A percentile compares a stretch with the other conserved stretches of the same genome.
Evolutionary conservation across 441 rosid genomes (phyloP).

Genomic region (Dalechampia spathulata): DNA sequence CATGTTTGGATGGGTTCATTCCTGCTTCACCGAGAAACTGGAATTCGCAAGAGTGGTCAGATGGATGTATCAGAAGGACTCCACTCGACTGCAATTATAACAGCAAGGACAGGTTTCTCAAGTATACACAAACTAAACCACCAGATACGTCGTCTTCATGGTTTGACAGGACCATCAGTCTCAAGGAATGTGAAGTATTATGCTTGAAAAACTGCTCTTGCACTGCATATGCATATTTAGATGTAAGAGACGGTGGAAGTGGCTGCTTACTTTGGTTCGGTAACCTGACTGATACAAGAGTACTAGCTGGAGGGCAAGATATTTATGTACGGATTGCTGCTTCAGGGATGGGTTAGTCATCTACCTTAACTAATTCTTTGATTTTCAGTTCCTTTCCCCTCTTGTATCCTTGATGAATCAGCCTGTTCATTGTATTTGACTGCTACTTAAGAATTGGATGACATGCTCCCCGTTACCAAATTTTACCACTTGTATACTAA

Average conservation of each 20-base stretch:
- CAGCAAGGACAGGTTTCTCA: conserved; percentile 7
- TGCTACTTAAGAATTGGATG: too few relatives aligned
- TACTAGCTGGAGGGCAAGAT: not conserved
- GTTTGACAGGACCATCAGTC: not conserved
- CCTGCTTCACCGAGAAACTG: not conserved
- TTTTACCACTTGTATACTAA: too few relatives aligned
- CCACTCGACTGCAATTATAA: conserved; percentile 14
- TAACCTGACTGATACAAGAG: not conserved
- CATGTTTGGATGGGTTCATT: conserved; percentile 1
- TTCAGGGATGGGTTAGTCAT: conserved; percentile 5
- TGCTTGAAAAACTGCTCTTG: conserved; percentile 2
- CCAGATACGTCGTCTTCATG: not conserved
- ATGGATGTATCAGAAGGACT: conserved; percentile 5
- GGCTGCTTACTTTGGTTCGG: not conserved
- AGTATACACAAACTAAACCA: not conserved
- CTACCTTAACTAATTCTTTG: not conserved
- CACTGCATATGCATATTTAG: not conserved
- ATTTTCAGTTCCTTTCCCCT: too few relatives aligned
- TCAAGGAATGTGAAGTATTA: not conserved
- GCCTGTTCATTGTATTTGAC: too few relatives aligned
- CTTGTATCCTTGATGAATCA: not conserved
- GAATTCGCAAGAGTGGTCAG: not conserved
- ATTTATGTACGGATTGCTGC: conserved; percentile 4
- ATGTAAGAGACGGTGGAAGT: not conserved
- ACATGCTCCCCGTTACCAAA: too few relatives aligned